Conservation (phyloP, 495 filamentous ascomycete genomes). For the Terfezia claveryi region DNA sequence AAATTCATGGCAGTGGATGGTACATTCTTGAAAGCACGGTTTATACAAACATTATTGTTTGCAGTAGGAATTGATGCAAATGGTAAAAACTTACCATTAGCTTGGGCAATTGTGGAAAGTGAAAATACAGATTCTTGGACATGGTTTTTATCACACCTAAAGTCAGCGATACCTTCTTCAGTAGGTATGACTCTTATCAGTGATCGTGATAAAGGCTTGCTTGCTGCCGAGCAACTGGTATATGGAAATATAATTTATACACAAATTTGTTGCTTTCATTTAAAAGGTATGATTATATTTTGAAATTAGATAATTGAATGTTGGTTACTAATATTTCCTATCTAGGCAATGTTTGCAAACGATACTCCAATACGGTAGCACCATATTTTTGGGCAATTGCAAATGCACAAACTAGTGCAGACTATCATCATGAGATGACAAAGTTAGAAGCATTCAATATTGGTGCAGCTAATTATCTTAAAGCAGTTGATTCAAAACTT, state of each 20-base stretch:
- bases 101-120: slow-evolving; percentile 2
- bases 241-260: no score
- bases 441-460: no score
- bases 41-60: background rate
- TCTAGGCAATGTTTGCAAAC: no score
- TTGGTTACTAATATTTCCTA: background rate
- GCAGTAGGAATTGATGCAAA: slow-evolving; percentile 1
- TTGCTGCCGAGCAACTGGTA: background rate
- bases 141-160: slow-evolving; percentile 3
- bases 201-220: slow-evolving; percentile 1
- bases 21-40: background rate
- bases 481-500: no score
- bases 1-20: background rate
- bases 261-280: no score
- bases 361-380: background rate
- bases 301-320: background rate
- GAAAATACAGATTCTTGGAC: slow-evolving; percentile 1
- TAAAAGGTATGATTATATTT: no score
- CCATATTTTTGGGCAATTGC: slow-evolving; percentile 1
- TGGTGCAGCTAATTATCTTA: no score
- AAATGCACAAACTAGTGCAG: background rate
- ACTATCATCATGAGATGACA: background rate
- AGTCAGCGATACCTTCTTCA: background rate
- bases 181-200: background rate
- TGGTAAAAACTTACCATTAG: background rate